Base-by-base conservation (phyloP, 2,329 filamentous ascomycete genomes). In the Alternaria arbusti region DNA sequence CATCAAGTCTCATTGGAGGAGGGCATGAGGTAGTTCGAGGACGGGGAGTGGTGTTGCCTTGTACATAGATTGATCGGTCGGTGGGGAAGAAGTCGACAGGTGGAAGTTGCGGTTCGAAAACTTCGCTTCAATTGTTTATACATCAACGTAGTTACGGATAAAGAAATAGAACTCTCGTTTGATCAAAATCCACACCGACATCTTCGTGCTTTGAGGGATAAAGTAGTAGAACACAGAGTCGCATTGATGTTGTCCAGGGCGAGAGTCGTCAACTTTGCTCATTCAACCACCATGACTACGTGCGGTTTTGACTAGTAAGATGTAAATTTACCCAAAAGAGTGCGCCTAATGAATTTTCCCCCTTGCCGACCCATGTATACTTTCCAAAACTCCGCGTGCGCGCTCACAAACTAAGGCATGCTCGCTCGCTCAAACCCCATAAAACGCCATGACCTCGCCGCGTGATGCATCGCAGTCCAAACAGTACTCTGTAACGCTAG, bases 61-160 rank as follows among this genome's bases (percentile, higher is more conserved):
- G 68, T 67, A 68, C 44, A 66, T 71, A 71, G 59, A 63, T 36
- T 36, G 50, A 7, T 22, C 12, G 23, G 47, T 52, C 6, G 9
- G 25, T 43, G 40, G 28, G 25, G 3, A n/a, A 20, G 40, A 26
- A 47, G 17, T 23, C 20, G 36, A 17, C 32, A n/a, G 36, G 47
- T n/a, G 52, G 28, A 58, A 59, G 11, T 22, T 44, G 52, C 52
- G 55, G n/a, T 40, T 61, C 4, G 28, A 40, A 20, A 36, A 52
- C 49, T 12, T 49, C 26, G 40, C 57, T 56, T 49, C 57, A 46
- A 40, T 15, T 40, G 30, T 52, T 5, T 61, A 23, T 28, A 61
- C 30, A 60, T 50, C 3, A 28, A n/a, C 22, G 15, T 17, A 52
- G 20, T 44, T 11, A 7, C 22, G 15, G 23, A 44, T 5, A 28